Evolutionary conservation across 495 filamentous ascomycete genomes (phyloP), one percentile per base, ranked within the genome.

Genomic region (Penicilliopsis zonata): DNA sequence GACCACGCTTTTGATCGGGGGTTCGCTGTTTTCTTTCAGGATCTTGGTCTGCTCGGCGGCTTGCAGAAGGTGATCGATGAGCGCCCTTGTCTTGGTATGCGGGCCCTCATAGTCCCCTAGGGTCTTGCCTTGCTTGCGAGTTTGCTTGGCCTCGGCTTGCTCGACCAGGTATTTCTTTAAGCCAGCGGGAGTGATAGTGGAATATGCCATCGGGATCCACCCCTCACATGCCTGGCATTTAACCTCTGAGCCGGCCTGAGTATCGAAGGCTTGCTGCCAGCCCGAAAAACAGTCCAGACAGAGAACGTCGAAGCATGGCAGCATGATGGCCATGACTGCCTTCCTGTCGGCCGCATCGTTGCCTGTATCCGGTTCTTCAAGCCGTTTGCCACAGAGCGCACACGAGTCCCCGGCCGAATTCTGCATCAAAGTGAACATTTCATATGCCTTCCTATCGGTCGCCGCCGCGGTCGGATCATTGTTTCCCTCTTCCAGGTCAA

Each of bases 51-150:
- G 69, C 22, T 61, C 61, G 31, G 72, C 63, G 26, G 72, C 65
- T 34, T 57, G 52, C 5, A 74, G 53, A 3, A 98, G 64, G 16
- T 78, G 72, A 15, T 75, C 50, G 4, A 95, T 34, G 4, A 98
- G 69, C 1, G 81, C 83, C 27, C 68, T 72, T 0, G 88, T 93
- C 53, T 98, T 98, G 16, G 86, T 92, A 40, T 90, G 84, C 0
- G 87, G 87, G 0, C 86, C 84, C 27, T 67, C 68, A 51, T 98
- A 98, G 13, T 70, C 65, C 2, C 73, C 74, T 17, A 81, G 57
- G 10, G 68, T 63, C 45, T 80, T 77, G 26, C 59, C 61, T 24
- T 77, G 67, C 36, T 65, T 69, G 0, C 62, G 64, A 28, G 55
- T 68, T 35, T 52, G 56, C 31, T 60, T 69, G 49, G 56, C 43